phyloP scores from a whole-genome alignment of 805 yeast genomes.

The Yamadazyma nakazawae region DNA sequence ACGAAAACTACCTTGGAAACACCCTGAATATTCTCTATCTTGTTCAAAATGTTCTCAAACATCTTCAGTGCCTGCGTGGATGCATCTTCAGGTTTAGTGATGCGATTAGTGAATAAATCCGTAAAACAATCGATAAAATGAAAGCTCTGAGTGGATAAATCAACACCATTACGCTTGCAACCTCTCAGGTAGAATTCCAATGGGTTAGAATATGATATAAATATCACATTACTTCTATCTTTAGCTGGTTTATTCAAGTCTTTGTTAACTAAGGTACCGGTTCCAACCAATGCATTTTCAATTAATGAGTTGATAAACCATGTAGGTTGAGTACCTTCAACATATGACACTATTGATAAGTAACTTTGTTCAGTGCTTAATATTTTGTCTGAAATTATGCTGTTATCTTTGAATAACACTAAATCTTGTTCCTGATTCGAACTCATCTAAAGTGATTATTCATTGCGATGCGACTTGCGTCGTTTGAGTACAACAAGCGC shows the following conservation, averaged over 20 bases:
- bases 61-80: slow-evolving; percentile 12
- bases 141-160: slow-evolving; percentile 26
- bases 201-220: slow-evolving; percentile 34
- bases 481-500: too few relatives aligned
- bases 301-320: slow-evolving; percentile 60
- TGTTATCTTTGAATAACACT: slow-evolving; percentile 47
- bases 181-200: slow-evolving; percentile 31
- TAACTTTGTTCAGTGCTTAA: slow-evolving; percentile 15
- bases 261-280: slow-evolving; percentile 39
- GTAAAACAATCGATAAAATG: slow-evolving; percentile 46
- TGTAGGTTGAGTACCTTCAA: slow-evolving; percentile 54
- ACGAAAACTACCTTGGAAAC: slow-evolving; percentile 32
- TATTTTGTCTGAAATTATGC: slow-evolving; percentile 34
- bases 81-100: slow-evolving; percentile 21
- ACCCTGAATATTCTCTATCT: slow-evolving; percentile 7
- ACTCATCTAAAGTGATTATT: neutral
- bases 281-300: slow-evolving; percentile 49
- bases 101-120: slow-evolving; percentile 37
- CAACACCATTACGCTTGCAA: slow-evolving; percentile 40
- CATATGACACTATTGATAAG: slow-evolving; percentile 27
- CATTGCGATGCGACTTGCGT: neutral
- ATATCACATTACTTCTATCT: slow-evolving; percentile 28
- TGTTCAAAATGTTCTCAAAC: slow-evolving; percentile 17
- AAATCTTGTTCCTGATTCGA: slow-evolving; percentile 56
- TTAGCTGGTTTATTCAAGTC: slow-evolving; percentile 20